Evolutionary conservation across 176 grass and related monocot species (phyloP).

Genomic region (Carex kokanica): DNA sequence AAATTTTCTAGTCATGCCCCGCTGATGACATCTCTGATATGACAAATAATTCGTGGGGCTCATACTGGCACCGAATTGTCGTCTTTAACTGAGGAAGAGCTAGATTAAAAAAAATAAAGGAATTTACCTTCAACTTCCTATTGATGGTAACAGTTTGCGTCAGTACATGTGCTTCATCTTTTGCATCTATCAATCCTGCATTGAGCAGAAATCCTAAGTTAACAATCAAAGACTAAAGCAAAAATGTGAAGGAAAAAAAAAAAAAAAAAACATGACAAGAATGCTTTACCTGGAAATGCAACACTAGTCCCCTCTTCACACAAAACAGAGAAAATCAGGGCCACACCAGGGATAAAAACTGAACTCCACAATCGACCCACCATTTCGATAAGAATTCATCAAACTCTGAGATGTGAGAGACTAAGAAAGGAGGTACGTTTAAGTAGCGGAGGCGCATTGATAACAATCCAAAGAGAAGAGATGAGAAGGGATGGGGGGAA

Average conservation of each 20-base stretch:
- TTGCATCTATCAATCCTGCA: not conserved
- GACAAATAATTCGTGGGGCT: not conserved
- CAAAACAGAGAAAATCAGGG: not conserved
- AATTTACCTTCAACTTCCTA: slow-evolving; percentile 9
- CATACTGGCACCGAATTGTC: not conserved
- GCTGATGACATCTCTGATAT: not conserved
- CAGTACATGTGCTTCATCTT: not conserved
- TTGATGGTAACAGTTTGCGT: not conserved
- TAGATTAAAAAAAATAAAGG: not conserved
- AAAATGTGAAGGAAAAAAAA: not conserved
- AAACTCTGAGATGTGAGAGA: not conserved
- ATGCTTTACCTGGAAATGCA: not conserved
- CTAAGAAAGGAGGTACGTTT: not conserved
- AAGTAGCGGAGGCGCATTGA: not conserved
- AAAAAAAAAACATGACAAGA: not conserved
- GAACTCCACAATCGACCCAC: not conserved
- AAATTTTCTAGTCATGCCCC: no score
- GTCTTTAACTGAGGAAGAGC: not conserved
- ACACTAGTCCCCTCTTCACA: not conserved
- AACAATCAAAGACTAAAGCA: not conserved
- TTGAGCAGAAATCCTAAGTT: not conserved
- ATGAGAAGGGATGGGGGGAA: slow-evolving; percentile 7
- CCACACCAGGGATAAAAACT: not conserved
- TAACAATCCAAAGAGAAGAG: not conserved
- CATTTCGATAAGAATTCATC: not conserved